Evolutionary conservation across 257 asterid genomes (phyloP).

Genomic region (Solanum bukasovii): DNA sequence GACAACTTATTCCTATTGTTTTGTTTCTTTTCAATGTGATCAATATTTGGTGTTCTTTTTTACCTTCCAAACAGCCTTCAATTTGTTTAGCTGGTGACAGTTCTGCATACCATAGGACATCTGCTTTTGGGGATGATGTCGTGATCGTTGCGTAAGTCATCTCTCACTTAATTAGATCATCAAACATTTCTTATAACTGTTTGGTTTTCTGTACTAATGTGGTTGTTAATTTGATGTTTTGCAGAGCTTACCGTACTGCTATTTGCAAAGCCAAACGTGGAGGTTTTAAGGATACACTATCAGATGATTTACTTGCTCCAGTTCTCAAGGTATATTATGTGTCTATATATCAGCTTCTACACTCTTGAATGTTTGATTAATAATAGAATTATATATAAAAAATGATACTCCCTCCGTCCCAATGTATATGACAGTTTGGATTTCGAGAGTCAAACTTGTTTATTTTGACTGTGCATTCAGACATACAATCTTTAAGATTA

Average conservation of each 20-base stretch:
- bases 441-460: neutral
- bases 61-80: conserved; percentile 37
- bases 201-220: neutral
- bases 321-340: conserved; percentile 56
- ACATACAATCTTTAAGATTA: neutral
- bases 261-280: conserved; percentile 80
- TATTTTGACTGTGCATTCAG: neutral
- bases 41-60: neutral
- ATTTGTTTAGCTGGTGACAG: conserved; percentile 41
- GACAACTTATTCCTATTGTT: neutral
- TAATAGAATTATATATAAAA: neutral
- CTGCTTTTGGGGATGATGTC: conserved; percentile 72
- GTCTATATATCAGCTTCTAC: neutral
- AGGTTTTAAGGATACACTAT: conserved; percentile 82
- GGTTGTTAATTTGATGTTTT: neutral
- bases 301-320: conserved; percentile 88
- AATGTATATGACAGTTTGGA: neutral
- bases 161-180: neutral
- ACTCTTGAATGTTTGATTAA: neutral
- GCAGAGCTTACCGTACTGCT: conserved; percentile 77
- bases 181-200: neutral
- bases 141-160: conserved; percentile 83
- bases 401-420: neutral
- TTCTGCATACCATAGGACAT: conserved; percentile 30
- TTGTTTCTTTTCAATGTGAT: neutral